phyloP scores from a whole-genome alignment of 225 moss, liverwort and hornwort genomes.

The Climacium dendroides region DNA sequence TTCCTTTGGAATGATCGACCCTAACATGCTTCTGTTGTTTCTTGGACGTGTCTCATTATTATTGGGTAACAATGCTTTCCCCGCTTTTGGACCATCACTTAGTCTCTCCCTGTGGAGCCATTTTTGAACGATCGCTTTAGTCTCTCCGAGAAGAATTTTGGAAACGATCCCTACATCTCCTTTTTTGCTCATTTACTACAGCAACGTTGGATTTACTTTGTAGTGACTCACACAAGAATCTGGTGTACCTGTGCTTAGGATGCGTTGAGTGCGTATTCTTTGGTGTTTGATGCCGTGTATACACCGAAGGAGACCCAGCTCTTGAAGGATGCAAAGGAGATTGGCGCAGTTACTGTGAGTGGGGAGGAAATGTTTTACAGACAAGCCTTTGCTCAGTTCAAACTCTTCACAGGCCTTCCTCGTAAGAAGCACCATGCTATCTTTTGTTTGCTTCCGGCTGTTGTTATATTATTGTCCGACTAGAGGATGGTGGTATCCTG shows the following conservation, averaged over 20 bases:
- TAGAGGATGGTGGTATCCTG: not conserved
- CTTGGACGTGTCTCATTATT: not conserved
- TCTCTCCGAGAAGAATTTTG: not conserved
- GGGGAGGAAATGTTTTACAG: slow-evolving; percentile 91
- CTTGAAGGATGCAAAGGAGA: slow-evolving; percentile 57
- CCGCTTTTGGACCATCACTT: not conserved
- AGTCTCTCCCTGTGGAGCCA: not conserved
- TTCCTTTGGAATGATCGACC: not conserved
- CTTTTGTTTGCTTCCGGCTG: not conserved
- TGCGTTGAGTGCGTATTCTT: slow-evolving; percentile 61
- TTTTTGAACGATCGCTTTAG: not conserved
- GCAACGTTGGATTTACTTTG: not conserved
- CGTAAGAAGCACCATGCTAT: slow-evolving; percentile 3
- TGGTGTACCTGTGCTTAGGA: slow-evolving; percentile 15
- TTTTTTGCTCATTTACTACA: not conserved
- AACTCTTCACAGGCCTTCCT: slow-evolving; percentile 53
- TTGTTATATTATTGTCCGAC: not conserved
- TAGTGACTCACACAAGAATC: not conserved
- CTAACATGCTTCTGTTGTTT: not conserved
- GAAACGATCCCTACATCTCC: not conserved
- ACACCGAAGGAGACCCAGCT: slow-evolving; percentile 72
- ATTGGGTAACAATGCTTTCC: not conserved
- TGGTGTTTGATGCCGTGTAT: slow-evolving; percentile 96
- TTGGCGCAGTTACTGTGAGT: slow-evolving; percentile 58
- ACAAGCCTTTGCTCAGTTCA: slow-evolving; percentile 80